Evolutionary conservation across 768 basidiomycete species (phyloP).

Genomic region (Boletus vermiculosoides): DNA sequence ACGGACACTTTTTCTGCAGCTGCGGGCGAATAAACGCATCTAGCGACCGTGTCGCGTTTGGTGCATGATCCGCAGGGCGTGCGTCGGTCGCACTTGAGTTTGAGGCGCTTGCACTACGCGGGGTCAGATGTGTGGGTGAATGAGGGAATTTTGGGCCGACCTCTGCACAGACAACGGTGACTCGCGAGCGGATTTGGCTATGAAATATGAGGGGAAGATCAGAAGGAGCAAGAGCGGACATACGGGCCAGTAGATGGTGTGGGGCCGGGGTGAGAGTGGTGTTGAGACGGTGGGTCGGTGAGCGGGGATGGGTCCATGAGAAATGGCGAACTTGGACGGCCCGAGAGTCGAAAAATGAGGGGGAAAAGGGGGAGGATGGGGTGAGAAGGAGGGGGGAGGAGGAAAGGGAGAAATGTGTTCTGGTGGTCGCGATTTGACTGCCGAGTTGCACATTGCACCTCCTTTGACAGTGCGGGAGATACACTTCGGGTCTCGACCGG

Average conservation of each 20-base stretch:
- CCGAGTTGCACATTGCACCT: conserved; percentile 22
- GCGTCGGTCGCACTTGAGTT: conserved; percentile 80
- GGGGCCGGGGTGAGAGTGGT: conserved; percentile 16
- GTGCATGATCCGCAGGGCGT: conserved; percentile 75
- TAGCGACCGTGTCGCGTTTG: conserved; percentile 70
- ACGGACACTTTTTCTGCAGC: conserved; percentile 83
- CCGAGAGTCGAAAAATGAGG: background rate
- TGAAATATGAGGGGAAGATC: conserved; percentile 2
- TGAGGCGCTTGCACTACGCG: conserved; percentile 78
- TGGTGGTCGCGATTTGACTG: conserved; percentile 7
- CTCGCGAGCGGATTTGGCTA: conserved; percentile 71
- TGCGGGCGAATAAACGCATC: conserved; percentile 77
- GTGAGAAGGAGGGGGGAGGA: background rate
- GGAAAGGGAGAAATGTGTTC: background rate
- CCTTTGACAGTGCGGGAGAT: conserved; percentile 12
- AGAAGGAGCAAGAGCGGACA: conserved; percentile 14
- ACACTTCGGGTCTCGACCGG: conserved; percentile 18
- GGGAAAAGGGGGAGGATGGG: background rate
- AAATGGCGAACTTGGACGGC: background rate
- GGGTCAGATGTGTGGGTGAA: conserved; percentile 5
- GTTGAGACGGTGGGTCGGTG: conserved; percentile 19
- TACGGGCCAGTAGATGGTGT: conserved; percentile 31
- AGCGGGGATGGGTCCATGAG: conserved; percentile 21
- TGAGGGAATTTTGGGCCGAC: conserved; percentile 37
- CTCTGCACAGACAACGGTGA: conserved; percentile 83